phyloP scores from a whole-genome alignment of 2,329 filamentous ascomycete genomes.

The Mycogone perniciosa region DNA sequence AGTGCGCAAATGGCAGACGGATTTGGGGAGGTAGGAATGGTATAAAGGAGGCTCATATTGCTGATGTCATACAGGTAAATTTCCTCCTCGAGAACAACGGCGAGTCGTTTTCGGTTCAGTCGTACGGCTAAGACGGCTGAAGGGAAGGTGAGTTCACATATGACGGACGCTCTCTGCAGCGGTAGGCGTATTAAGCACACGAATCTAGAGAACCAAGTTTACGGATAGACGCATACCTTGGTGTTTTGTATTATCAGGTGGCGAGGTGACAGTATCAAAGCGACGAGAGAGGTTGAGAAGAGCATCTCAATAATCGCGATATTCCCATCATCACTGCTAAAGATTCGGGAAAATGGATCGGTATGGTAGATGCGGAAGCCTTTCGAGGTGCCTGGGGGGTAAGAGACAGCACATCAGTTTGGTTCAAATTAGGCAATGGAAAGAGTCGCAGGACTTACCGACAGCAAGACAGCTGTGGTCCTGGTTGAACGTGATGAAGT shows the following conservation, averaged over 20 bases:
- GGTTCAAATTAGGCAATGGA: conserved; percentile 11
- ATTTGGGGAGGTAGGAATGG: conserved; percentile 90
- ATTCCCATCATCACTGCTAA: conserved; percentile 89
- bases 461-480: conserved; percentile 97
- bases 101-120: conserved; percentile 87
- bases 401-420: not conserved
- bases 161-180: conserved; percentile 62
- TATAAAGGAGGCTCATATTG: conserved; percentile 93
- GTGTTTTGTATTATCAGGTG: conserved; percentile 96
- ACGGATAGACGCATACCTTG: conserved; percentile 54
- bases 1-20: conserved; percentile 85
- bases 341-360: conserved; percentile 91
- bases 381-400: conserved; percentile 67
- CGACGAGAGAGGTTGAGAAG: conserved; percentile 94
- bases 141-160: conserved; percentile 97
- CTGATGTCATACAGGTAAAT: conserved; percentile 98
- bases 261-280: conserved; percentile 83
- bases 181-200: conserved; percentile 4
- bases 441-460: conserved; percentile 47
- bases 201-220: not conserved
- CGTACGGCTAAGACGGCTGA: conserved; percentile 93
- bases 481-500: conserved; percentile 99
- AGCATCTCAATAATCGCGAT: conserved; percentile 98
- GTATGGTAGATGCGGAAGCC: conserved; percentile 97
- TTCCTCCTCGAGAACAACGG: conserved; percentile 89